Conservation (phyloP, 225 moss, liverwort and hornwort species). For the Marchantia paleacea region DNA sequence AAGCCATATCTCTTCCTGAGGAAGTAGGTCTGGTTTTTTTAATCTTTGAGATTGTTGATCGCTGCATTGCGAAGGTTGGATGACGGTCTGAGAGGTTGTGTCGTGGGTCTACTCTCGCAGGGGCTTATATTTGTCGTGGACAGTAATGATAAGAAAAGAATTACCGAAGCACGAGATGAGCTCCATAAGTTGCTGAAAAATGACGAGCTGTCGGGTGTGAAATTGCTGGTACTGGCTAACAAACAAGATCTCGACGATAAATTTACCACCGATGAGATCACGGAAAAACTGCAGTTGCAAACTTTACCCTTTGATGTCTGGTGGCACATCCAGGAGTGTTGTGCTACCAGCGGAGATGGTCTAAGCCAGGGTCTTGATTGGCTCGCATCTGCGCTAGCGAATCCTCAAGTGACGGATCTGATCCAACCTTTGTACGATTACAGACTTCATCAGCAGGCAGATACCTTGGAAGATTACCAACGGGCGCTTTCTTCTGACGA, state of each 20-base stretch:
- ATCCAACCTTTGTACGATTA: slow-evolving; percentile 24
- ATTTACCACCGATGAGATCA: slow-evolving; percentile 50
- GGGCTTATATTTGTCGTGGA: slow-evolving; percentile 73
- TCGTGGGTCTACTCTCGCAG: slow-evolving; percentile 32
- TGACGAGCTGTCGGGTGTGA: slow-evolving; percentile 43
- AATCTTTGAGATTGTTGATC: background rate
- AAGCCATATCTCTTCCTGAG: background rate
- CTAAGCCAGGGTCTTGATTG: slow-evolving; percentile 27
- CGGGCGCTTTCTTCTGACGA: slow-evolving; percentile 11
- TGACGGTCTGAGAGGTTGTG: background rate
- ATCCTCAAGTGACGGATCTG: slow-evolving; percentile 22
- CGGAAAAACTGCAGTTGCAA: slow-evolving; percentile 47
- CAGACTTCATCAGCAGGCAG: slow-evolving; percentile 18
- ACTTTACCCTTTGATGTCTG: slow-evolving; percentile 38
- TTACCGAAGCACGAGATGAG: slow-evolving; percentile 63
- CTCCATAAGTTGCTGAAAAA: slow-evolving; percentile 56
- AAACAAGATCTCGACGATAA: slow-evolving; percentile 60
- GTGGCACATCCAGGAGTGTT: slow-evolving; percentile 65
- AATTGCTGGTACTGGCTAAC: slow-evolving; percentile 63
- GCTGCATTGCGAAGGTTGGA: background rate
- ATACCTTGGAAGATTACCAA: slow-evolving; percentile 21
- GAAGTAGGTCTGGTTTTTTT: background rate
- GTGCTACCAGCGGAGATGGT: slow-evolving; percentile 62
- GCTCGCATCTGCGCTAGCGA: slow-evolving; percentile 23
- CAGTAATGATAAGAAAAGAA: slow-evolving; percentile 65